Conservation (phyloP, 345 rosid genomes). For the Ceriops zippeliana region DNA sequence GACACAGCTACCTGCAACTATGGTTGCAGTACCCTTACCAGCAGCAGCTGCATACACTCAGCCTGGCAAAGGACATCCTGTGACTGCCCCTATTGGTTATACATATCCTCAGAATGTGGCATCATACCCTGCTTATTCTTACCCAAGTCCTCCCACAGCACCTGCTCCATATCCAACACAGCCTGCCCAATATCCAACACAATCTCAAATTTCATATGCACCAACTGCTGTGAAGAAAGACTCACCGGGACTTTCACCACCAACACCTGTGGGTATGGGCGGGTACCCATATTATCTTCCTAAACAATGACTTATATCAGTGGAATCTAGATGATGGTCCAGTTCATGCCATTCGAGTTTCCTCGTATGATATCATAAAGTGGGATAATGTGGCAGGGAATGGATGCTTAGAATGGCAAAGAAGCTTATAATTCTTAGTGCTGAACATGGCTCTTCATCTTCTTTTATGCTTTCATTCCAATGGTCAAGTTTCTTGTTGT, state of each 20-base stretch:
- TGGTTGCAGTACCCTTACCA: constrained; percentile 35
- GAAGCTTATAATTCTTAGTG: constrained; percentile 2
- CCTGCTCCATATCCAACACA: constrained; percentile 38
- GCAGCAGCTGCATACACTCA: constrained; percentile 43
- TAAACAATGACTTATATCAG: constrained; percentile 12
- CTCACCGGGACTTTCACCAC: constrained; percentile 28
- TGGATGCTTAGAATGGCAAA: background rate
- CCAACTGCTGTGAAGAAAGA: constrained; percentile 37
- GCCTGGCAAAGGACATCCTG: constrained; percentile 40
- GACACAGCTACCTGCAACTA: constrained; percentile 31
- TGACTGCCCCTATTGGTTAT: constrained; percentile 34
- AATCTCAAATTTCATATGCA: constrained; percentile 35
- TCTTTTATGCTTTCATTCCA: too few species aligned
- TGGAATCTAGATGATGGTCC: background rate
- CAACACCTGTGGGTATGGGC: constrained; percentile 44
- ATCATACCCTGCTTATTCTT: constrained; percentile 36
- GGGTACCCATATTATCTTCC: constrained; percentile 45
- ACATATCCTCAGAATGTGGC: constrained; percentile 39
- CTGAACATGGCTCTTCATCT: background rate
- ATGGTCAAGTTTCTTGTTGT: background rate
- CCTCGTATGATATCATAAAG: background rate
- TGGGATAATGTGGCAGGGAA: background rate
- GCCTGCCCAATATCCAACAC: constrained; percentile 34
- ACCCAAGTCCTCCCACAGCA: constrained; percentile 38
- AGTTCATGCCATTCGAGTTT: background rate